A percentile compares a stretch with the other conserved stretches of the same genome.
Conservation (phyloP, 768 basidiomycete species). For the Boletus tomentosulus region DNA sequence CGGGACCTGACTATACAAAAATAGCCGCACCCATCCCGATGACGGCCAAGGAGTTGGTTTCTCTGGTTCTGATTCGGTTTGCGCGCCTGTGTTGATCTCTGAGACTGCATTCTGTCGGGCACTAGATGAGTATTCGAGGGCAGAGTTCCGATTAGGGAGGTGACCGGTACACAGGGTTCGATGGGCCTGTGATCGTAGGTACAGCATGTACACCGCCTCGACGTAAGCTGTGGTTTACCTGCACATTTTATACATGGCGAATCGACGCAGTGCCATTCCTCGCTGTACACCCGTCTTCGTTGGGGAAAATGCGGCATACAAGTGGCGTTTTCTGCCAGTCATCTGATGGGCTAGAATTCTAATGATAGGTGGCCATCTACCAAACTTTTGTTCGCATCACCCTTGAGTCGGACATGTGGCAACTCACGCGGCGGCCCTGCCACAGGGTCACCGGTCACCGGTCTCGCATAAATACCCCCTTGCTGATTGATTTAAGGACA, state of each 20-base stretch:
- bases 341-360: too few relatives aligned
- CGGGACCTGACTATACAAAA: conserved; percentile 1
- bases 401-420: background rate
- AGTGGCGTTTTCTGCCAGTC: too few relatives aligned
- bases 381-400: too few relatives aligned
- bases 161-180: conserved; percentile 28
- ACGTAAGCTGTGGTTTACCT: too few relatives aligned
- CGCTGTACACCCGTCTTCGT: too few relatives aligned
- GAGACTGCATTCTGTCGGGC: conserved; percentile 63
- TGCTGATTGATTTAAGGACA: background rate
- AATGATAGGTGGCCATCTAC: too few relatives aligned
- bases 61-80: background rate
- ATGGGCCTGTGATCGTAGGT: conserved; percentile 5
- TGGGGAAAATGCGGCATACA: too few relatives aligned
- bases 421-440: background rate
- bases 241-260: too few relatives aligned
- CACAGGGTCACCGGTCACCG: too few relatives aligned
- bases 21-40: conserved; percentile 23
- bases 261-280: too few relatives aligned
- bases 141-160: conserved; percentile 78
- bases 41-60: conserved; percentile 1
- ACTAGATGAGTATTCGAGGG: conserved; percentile 65
- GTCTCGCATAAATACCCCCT: conserved; percentile 22
- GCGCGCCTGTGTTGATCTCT: conserved; percentile 33
- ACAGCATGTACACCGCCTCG: background rate